Evolutionary conservation across 2,329 filamentous ascomycete genomes (phyloP).

Genomic region (Ophiostoma perfectum): DNA sequence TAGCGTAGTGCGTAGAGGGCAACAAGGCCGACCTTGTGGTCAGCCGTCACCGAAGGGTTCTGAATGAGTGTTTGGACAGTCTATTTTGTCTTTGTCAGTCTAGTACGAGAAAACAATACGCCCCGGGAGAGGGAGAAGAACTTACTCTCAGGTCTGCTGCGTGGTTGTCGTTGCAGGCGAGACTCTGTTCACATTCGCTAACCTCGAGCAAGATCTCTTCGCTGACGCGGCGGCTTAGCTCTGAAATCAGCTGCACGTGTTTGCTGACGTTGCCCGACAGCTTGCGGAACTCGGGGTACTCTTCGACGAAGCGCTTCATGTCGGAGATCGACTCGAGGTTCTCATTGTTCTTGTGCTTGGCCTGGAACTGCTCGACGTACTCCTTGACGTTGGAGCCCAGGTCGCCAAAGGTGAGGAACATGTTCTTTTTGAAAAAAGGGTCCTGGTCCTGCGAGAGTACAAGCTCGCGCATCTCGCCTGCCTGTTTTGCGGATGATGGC

Average conservation of each 20-base stretch:
- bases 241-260: slow-evolving; percentile 91
- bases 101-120: too few relatives aligned
- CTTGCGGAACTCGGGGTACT: slow-evolving; percentile 96
- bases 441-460: slow-evolving; percentile 95
- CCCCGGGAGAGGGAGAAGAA: too few relatives aligned
- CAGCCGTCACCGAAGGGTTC: slow-evolving; percentile 65
- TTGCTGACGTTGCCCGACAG: slow-evolving; percentile 98
- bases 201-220: slow-evolving; percentile 88
- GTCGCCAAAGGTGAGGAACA: slow-evolving; percentile 97
- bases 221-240: slow-evolving; percentile 81
- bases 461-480: slow-evolving; percentile 78
- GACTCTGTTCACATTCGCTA: slow-evolving; percentile 91
- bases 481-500: slow-evolving; percentile 29
- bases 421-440: slow-evolving; percentile 98
- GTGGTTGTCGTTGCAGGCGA: slow-evolving; percentile 96
- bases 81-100: slow-evolving; percentile 29
- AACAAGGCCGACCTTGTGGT: slow-evolving; percentile 84
- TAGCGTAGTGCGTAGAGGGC: slow-evolving; percentile 95
- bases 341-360: slow-evolving; percentile 91
- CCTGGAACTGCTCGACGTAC: slow-evolving; percentile 96
- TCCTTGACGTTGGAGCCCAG: slow-evolving; percentile 95
- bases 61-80: slow-evolving; percentile 82
- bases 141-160: slow-evolving; percentile 63
- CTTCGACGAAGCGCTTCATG: slow-evolving; percentile 99
- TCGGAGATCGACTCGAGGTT: slow-evolving; percentile 96